A percentile compares a stretch with the other conserved stretches of the same genome.
Conservation (phyloP, 306 rosid species). For the Macrotyloma uniflorum region DNA sequence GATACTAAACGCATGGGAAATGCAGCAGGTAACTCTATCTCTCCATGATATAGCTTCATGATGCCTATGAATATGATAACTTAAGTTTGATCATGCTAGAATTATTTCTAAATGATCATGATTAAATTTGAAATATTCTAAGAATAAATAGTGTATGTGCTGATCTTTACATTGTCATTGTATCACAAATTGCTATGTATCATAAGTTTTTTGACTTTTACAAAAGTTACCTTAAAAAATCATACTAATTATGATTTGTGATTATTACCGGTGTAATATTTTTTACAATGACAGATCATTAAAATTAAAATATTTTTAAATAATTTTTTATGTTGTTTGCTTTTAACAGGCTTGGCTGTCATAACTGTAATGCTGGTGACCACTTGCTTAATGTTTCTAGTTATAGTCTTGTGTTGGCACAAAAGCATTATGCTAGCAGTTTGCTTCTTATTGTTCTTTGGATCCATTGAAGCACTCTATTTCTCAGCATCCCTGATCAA, state of each 20-base stretch:
- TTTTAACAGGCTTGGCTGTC: constrained; percentile 86
- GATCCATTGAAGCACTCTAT: constrained; percentile 94
- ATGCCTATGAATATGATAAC: background rate
- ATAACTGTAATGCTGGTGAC: constrained; percentile 97
- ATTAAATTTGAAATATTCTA: background rate
- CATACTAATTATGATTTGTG: background rate
- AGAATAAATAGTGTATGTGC: background rate
- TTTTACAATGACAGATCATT: background rate
- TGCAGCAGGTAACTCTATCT: constrained; percentile 80
- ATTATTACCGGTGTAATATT: background rate
- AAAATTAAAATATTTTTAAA: background rate
- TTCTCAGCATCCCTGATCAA: constrained; percentile 97
- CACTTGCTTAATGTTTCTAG: constrained; percentile 95
- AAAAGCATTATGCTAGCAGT: constrained; percentile 65
- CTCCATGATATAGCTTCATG: constrained; percentile 6
- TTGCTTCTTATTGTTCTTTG: constrained; percentile 82
- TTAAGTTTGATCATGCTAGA: background rate
- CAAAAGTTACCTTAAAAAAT: background rate
- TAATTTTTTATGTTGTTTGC: constrained; percentile 28
- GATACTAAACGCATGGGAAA: constrained; percentile 99
- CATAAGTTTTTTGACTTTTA: background rate
- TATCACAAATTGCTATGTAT: background rate
- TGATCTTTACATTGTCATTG: background rate
- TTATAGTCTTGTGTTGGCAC: constrained; percentile 91
- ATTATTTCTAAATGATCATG: background rate